These are phyloP conservation scores for Ganoderma sinense DNA, from an alignment of 1,284 basidiomycete species.

Conservation along the genomic window DNA sequence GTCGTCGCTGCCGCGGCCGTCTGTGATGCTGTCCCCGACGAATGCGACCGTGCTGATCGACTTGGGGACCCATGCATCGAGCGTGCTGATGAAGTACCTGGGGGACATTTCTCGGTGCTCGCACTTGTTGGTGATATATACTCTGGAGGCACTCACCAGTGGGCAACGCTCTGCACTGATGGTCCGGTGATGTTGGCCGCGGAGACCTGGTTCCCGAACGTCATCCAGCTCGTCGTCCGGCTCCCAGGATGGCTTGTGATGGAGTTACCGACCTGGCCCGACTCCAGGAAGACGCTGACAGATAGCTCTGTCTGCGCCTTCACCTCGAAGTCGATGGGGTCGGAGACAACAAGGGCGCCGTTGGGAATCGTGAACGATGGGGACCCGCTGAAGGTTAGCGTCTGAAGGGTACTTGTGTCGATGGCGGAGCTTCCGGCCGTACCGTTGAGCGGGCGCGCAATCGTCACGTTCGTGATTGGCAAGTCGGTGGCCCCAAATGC, in stretches of 20 bases:
- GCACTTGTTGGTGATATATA: not conserved
- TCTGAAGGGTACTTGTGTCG: slow-evolving; percentile 43
- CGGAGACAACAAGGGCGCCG: slow-evolving; percentile 54
- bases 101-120: not conserved
- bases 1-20: slow-evolving; percentile 42
- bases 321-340: slow-evolving; percentile 50
- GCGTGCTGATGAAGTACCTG: slow-evolving; percentile 52
- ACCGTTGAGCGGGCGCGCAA: slow-evolving; percentile 49
- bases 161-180: slow-evolving; percentile 42
- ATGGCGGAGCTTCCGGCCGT: slow-evolving; percentile 47
- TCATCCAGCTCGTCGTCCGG: slow-evolving; percentile 53
- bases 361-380: slow-evolving; percentile 50
- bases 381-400: slow-evolving; percentile 53
- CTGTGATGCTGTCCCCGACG: slow-evolving; percentile 58
- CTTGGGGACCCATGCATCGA: slow-evolving; percentile 49
- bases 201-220: slow-evolving; percentile 47
- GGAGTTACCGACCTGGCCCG: slow-evolving; percentile 48
- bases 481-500: slow-evolving; percentile 52
- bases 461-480: slow-evolving; percentile 51
- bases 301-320: slow-evolving; percentile 47
- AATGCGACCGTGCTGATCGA: slow-evolving; percentile 46
- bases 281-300: slow-evolving; percentile 48
- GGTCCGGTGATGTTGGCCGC: slow-evolving; percentile 45
- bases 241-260: slow-evolving; percentile 60
- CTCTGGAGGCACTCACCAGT: slow-evolving; percentile 43